Percentiles rank a stretch among this genome's conserved stretches.
Evolutionary conservation across 352 stramenopile species (phyloP).

Genomic region (Pythium chondricola): DNA sequence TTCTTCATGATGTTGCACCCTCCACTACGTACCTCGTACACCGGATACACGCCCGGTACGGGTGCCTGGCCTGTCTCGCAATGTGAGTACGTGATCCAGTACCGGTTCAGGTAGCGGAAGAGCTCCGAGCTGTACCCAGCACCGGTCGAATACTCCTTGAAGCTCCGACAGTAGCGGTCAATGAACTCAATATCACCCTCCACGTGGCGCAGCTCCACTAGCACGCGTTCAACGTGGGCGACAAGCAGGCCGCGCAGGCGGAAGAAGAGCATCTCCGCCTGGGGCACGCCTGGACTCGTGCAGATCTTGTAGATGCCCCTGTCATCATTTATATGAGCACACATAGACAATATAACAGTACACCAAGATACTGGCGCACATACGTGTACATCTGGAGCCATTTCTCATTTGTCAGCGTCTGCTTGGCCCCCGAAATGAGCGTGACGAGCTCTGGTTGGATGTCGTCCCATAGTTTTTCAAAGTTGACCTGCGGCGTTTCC

Average conservation of each 20-base stretch:
- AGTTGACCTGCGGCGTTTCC: conserved; percentile 54
- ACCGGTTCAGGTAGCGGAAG: conserved; percentile 82
- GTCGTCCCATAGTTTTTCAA: conserved; percentile 76
- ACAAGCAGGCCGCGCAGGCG: conserved; percentile 62
- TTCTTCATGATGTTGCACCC: background rate
- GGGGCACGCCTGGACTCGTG: conserved; percentile 69
- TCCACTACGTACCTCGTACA: conserved; percentile 53
- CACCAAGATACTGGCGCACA: no score
- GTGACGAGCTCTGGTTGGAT: conserved; percentile 77
- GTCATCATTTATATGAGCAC: background rate
- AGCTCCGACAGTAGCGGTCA: conserved; percentile 55
- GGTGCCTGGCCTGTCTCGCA: conserved; percentile 79
- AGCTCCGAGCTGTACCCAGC: conserved; percentile 79
- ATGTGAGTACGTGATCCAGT: conserved; percentile 86
- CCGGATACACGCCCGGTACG: conserved; percentile 74
- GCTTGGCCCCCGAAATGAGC: conserved; percentile 57
- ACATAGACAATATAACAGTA: no score
- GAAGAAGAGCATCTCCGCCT: conserved; percentile 83
- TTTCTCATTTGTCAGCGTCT: conserved; percentile 73
- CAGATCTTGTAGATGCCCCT: conserved; percentile 88
- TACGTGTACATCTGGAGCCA: conserved; percentile 88
- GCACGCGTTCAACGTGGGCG: conserved; percentile 42
- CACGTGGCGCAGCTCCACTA: conserved; percentile 45
- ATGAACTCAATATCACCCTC: conserved; percentile 65
- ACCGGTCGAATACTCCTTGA: conserved; percentile 67